These are phyloP conservation scores for Cladorrhinum samala DNA, from an alignment of 495 filamentous ascomycete species.

Conservation along the genomic window DNA sequence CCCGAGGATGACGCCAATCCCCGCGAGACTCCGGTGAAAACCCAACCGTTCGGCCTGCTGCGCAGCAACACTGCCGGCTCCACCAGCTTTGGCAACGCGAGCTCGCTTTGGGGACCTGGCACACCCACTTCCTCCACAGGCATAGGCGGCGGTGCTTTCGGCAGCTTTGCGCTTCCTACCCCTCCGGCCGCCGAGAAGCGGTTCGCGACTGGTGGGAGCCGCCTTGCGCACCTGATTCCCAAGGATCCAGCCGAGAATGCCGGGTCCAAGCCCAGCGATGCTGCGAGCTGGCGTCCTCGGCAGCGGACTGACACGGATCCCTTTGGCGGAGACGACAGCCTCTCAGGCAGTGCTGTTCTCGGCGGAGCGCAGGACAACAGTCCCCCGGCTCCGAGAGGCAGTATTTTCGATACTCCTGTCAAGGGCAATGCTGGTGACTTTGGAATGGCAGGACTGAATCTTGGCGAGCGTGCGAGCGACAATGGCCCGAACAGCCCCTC, in stretches of 20 bases:
- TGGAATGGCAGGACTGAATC: slow-evolving; percentile 72
- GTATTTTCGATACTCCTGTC: slow-evolving; percentile 50
- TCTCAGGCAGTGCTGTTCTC: slow-evolving; percentile 71
- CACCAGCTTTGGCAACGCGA: slow-evolving; percentile 33
- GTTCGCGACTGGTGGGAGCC: slow-evolving; percentile 69
- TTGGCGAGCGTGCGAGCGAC: slow-evolving; percentile 49
- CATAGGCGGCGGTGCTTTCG: slow-evolving; percentile 70
- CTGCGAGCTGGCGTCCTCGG: slow-evolving; percentile 41
- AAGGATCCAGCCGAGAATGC: slow-evolving; percentile 69
- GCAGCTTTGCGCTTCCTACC: slow-evolving; percentile 62
- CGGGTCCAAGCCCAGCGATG: slow-evolving; percentile 30
- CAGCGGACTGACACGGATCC: slow-evolving; percentile 76
- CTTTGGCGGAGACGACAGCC: slow-evolving; percentile 59
- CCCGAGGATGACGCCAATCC: slow-evolving; percentile 32
- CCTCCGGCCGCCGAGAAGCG: slow-evolving; percentile 63
- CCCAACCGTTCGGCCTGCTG: slow-evolving; percentile 53
- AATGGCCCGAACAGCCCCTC: slow-evolving; percentile 72
- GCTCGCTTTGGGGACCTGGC: slow-evolving; percentile 67
- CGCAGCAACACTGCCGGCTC: slow-evolving; percentile 57
- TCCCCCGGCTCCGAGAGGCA: slow-evolving; percentile 42
- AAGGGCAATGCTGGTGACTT: slow-evolving; percentile 57
- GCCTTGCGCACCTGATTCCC: slow-evolving; percentile 75
- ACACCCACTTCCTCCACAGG: slow-evolving; percentile 44
- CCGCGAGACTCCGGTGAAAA: slow-evolving; percentile 28
- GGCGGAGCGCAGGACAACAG: slow-evolving; percentile 72